A percentile compares a stretch with the other conserved stretches of the same genome.
These are phyloP conservation scores for Proteromonas lacertae DNA, from an alignment of 352 stramenopile species.

Conservation along the genomic window DNA sequence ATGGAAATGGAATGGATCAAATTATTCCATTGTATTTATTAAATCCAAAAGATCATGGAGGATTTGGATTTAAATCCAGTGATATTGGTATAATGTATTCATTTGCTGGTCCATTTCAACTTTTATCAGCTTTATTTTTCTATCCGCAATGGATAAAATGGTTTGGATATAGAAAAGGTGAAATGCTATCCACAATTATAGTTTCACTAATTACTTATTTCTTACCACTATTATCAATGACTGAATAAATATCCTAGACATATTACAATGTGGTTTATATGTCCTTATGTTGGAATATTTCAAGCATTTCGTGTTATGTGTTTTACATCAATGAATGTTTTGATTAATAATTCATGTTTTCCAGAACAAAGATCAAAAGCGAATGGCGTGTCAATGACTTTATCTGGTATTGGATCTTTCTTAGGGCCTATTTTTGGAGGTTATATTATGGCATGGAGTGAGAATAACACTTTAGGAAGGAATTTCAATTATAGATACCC, in stretches of 20 bases:
- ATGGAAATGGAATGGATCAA: neutral
- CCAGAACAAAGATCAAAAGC: neutral
- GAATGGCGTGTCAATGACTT: neutral
- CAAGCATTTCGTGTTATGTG: neutral
- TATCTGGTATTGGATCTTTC: neutral
- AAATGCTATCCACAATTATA: neutral
- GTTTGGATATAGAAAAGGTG: neutral
- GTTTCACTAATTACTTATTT: neutral
- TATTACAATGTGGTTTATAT: neutral
- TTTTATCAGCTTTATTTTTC: neutral
- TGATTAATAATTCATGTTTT: slow-evolving; percentile 2
- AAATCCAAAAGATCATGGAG: neutral
- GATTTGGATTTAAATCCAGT: neutral
- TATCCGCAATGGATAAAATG: neutral
- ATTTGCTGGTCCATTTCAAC: neutral
- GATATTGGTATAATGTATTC: neutral
- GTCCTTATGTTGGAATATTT: neutral
- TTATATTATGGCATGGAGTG: neutral
- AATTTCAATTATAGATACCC: neutral
- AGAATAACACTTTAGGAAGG: neutral
- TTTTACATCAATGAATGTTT: neutral
- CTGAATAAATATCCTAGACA: neutral
- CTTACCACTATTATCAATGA: neutral
- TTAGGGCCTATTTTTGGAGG: neutral
- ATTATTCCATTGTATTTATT: neutral